Percentiles rank a stretch among this genome's conserved stretches.
These are phyloP conservation scores for Crithidia thermophila DNA, from an alignment of 208 protist species.

Conservation along the genomic window DNA sequence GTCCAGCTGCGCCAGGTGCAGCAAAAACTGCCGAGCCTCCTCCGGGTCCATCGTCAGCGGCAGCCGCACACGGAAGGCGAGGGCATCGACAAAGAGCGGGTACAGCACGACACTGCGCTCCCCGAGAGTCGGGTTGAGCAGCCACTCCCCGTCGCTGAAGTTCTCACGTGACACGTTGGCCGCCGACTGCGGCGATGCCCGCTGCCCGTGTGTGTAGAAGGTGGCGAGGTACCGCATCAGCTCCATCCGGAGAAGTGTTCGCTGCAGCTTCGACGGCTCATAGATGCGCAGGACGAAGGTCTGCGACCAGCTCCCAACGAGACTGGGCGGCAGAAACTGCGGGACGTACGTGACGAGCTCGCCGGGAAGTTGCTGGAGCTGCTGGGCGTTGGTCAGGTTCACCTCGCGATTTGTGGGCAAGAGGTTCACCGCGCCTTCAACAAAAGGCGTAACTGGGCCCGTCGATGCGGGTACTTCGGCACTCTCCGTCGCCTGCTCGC, in stretches of 20 bases:
- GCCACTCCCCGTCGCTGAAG: conserved; percentile 29
- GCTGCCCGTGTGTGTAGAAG: conserved; percentile 26
- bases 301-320: conserved; percentile 66
- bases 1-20: conserved; percentile 35
- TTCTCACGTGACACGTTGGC: too few relatives aligned
- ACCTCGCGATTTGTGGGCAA: conserved; percentile 87
- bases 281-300: conserved; percentile 67
- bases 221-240: conserved; percentile 39
- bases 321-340: conserved; percentile 53
- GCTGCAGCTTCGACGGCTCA: conserved; percentile 20
- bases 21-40: conserved; percentile 40
- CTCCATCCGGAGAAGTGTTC: conserved; percentile 10
- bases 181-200: neutral
- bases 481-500: neutral
- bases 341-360: conserved; percentile 63
- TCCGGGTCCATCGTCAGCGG: conserved; percentile 47
- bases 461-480: neutral
- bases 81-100: conserved; percentile 76
- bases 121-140: conserved; percentile 12
- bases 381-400: conserved; percentile 52
- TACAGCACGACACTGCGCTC: conserved; percentile 70
- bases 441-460: conserved; percentile 18
- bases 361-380: conserved; percentile 67
- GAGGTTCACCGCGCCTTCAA: conserved; percentile 72
- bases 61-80: conserved; percentile 79